phyloP scores from a whole-genome alignment of 495 filamentous ascomycete species.

The Diplogelasinospora grovesii region DNA sequence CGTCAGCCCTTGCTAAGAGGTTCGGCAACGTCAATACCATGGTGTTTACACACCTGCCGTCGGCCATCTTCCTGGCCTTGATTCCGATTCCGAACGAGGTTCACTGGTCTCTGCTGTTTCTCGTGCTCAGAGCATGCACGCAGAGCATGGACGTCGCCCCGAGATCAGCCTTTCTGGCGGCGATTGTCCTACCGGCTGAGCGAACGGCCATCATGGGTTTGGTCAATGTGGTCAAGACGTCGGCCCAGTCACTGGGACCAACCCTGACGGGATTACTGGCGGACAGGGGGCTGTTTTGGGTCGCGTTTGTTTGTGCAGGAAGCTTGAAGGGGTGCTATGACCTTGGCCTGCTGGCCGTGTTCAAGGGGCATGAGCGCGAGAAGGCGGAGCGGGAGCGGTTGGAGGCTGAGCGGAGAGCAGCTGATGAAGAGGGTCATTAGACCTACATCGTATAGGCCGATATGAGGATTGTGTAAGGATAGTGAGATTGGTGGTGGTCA shows the following conservation, averaged over 20 bases:
- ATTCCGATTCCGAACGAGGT: conserved; percentile 64
- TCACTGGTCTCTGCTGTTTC: conserved; percentile 36
- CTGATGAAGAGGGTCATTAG: too few species aligned
- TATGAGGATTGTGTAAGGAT: too few species aligned
- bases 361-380: too few species aligned
- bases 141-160: conserved; percentile 81
- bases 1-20: conserved; percentile 65
- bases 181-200: conserved; percentile 57
- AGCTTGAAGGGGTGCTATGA: conserved; percentile 64
- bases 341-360: conserved; percentile 60
- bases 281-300: conserved; percentile 54
- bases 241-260: conserved; percentile 56
- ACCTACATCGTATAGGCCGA: too few species aligned
- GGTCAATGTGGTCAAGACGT: conserved; percentile 61
- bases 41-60: conserved; percentile 81
- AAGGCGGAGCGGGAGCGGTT: too few species aligned
- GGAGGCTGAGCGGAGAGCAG: too few species aligned
- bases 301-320: conserved; percentile 62
- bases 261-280: conserved; percentile 65
- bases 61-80: conserved; percentile 61
- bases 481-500: too few species aligned
- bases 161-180: conserved; percentile 70
- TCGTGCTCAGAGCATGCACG: conserved; percentile 62
- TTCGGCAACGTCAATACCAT: conserved; percentile 78
- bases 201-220: conserved; percentile 73